Base-by-base conservation (phyloP, 208 protist species). In the Wallacemonas collosoma region DNA sequence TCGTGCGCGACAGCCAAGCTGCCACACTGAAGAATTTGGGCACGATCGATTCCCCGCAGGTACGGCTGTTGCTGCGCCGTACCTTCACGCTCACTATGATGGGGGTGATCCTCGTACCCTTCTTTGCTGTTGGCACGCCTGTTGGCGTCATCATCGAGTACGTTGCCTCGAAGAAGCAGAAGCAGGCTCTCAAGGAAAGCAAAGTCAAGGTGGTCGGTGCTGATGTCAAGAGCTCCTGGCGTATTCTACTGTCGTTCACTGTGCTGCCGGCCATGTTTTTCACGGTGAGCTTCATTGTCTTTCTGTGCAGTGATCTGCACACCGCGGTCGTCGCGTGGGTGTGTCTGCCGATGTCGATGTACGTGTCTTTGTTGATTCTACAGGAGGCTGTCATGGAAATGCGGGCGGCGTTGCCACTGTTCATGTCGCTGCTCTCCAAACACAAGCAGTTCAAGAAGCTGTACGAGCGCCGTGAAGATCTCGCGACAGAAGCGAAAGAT, bases 191-290 rank as follows among this genome's bases (percentile, higher is more conserved):
- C 26, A 82, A 71, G 26, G 82, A 76, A 65, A 97, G 92, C 67
- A 89, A 66, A 7, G 94, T 98, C 15, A 98, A 98, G 80, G 83
- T 98, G 45, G 82, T 89, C 9, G 95, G 90, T 26, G 81, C 81
- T 1, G 95, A 98, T 69, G 95, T 98, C 35, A 90, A 91, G 68
- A 93, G 94, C 35, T 95, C 91, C 38, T 95, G 89, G 78, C 97
- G 96, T 79, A 61, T 97, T 11, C 71, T 91, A 54, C 76, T 89
- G 12, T 85, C 79, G 43, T 93, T 95, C 54, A 75, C 83, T 17
- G 67, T 88, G 3, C 81, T 95, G 35, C 91, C 90, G 9, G 41
- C 83, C 6, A 78, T 80, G 40, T 87, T 95, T 55, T 63, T 85
- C 47, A 39, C 91, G 44, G 74, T 94, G 43, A 78, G 85, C 9